phyloP scores from a whole-genome alignment of 1,284 basidiomycete genomes.

The Cutaneotrichosporon cyanovorans region DNA sequence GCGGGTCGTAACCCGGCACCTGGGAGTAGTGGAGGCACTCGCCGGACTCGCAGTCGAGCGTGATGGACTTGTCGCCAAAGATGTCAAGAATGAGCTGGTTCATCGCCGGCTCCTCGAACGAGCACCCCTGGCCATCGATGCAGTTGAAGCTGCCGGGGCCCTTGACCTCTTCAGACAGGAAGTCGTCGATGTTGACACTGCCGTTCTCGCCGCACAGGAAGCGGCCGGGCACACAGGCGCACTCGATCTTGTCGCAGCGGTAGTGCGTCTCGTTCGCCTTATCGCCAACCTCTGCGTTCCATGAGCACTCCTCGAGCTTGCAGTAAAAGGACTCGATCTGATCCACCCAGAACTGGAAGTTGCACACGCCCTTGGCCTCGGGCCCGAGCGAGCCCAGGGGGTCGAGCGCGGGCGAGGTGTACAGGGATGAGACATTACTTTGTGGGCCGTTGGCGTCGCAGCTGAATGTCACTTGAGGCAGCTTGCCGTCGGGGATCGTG shows the following conservation, averaged over 20 bases:
- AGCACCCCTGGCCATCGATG: conserved; percentile 62
- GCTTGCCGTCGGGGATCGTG: conserved; percentile 69
- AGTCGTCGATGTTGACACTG: conserved; percentile 90
- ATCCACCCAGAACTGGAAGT: conserved; percentile 97
- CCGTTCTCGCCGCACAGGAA: conserved; percentile 96
- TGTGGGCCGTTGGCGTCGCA: conserved; percentile 51
- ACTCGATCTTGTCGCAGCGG: conserved; percentile 72
- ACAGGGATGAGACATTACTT: conserved; percentile 10
- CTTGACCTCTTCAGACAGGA: conserved; percentile 78
- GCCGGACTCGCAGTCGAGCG: conserved; percentile 75
- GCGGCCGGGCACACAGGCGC: conserved; percentile 80
- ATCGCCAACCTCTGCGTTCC: conserved; percentile 34
- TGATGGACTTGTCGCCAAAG: conserved; percentile 86
- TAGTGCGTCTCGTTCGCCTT: conserved; percentile 66
- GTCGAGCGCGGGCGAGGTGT: conserved; percentile 1
- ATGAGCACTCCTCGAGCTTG: conserved; percentile 55
- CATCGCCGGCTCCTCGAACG: conserved; percentile 93
- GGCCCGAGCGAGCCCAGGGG: background rate
- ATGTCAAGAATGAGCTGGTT: conserved; percentile 86
- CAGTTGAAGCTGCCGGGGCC: conserved; percentile 86
- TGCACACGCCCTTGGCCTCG: conserved; percentile 53
- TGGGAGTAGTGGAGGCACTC: conserved; percentile 91
- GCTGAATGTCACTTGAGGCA: conserved; percentile 90
- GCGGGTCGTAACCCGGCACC: conserved; percentile 83
- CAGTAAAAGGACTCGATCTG: conserved; percentile 94